Percentiles rank a stretch among this genome's conserved stretches.
Evolutionary conservation across 2,329 filamentous ascomycete species (phyloP).

Genomic region (Myriosclerotinia duriaeana): DNA sequence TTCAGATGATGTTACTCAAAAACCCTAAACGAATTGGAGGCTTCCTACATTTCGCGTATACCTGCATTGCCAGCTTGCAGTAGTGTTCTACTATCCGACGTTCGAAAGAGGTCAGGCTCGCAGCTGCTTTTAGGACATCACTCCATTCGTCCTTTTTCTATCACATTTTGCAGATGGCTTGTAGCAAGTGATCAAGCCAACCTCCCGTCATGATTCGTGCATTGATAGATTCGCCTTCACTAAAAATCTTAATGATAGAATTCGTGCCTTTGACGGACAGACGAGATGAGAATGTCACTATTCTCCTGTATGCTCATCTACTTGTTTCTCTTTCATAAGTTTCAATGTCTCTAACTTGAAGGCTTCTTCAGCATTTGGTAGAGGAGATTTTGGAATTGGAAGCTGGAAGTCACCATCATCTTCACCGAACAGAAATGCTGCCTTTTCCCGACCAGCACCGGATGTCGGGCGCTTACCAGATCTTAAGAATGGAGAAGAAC

Average conservation of each 20-base stretch:
- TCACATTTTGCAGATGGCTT: slow-evolving; percentile 18
- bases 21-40: slow-evolving; percentile 18
- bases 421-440: slow-evolving; percentile 42
- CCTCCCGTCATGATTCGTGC: slow-evolving; percentile 4
- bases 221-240: neutral
- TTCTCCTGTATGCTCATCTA: slow-evolving; percentile 8
- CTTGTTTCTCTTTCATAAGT: slow-evolving; percentile 28
- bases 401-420: slow-evolving; percentile 32
- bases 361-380: slow-evolving; percentile 34
- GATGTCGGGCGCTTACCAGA: slow-evolving; percentile 34
- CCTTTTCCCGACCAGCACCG: slow-evolving; percentile 38
- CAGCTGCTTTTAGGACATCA: slow-evolving; percentile 15
- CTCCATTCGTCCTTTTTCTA: slow-evolving; percentile 20
- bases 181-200: slow-evolving; percentile 12
- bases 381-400: slow-evolving; percentile 21
- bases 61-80: slow-evolving; percentile 24
- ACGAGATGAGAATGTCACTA: neutral
- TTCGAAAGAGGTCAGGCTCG: slow-evolving; percentile 22
- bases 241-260: neutral
- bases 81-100: slow-evolving; percentile 21
- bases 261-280: neutral
- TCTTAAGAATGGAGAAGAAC: slow-evolving; percentile 37
- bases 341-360: slow-evolving; percentile 38
- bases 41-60: slow-evolving; percentile 24
- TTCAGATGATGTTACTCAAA: slow-evolving; percentile 12